These are phyloP conservation scores for Daldinia vernicosa DNA, from an alignment of 495 filamentous ascomycete species.

Conservation along the genomic window DNA sequence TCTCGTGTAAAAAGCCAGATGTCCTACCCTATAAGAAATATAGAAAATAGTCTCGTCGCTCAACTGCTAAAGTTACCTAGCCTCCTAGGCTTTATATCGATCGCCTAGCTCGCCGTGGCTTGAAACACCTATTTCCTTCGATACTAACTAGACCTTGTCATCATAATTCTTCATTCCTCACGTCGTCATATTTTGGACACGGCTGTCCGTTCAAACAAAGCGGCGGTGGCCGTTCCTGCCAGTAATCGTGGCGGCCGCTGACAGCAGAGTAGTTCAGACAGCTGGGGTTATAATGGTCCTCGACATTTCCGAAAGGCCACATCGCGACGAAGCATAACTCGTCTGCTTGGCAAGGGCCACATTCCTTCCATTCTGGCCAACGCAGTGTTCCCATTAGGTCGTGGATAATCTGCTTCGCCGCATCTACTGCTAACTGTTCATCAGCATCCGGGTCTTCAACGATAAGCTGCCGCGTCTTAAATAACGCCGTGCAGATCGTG, in stretches of 20 bases:
- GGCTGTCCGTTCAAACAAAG: slow-evolving; percentile 6
- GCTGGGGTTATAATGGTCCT: slow-evolving; percentile 62
- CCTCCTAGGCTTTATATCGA: not conserved
- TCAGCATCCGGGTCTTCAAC: slow-evolving; percentile 26
- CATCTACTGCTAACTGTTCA: slow-evolving; percentile 1
- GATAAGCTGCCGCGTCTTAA: slow-evolving; percentile 48
- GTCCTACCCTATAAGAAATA: not conserved
- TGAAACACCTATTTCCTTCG: not conserved
- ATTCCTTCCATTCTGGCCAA: slow-evolving; percentile 72
- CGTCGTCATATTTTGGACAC: not conserved
- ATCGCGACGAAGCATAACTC: slow-evolving; percentile 74
- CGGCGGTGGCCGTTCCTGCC: slow-evolving; percentile 27
- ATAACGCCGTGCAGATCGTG: slow-evolving; percentile 61
- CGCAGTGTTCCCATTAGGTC: slow-evolving; percentile 60
- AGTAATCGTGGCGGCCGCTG: slow-evolving; percentile 26
- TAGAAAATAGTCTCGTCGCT: not conserved
- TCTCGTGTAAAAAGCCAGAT: not conserved
- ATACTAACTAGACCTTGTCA: not conserved
- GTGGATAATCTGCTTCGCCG: slow-evolving; percentile 41
- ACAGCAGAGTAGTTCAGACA: slow-evolving; percentile 49
- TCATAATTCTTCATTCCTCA: slow-evolving; percentile 33
- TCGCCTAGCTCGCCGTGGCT: not conserved
- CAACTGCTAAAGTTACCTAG: not conserved
- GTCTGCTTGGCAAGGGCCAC: slow-evolving; percentile 60
- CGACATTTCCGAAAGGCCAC: slow-evolving; percentile 67